These are phyloP conservation scores for Ceratobasidium sp. DNA, from an alignment of 1,284 basidiomycete species.

Conservation along the genomic window DNA sequence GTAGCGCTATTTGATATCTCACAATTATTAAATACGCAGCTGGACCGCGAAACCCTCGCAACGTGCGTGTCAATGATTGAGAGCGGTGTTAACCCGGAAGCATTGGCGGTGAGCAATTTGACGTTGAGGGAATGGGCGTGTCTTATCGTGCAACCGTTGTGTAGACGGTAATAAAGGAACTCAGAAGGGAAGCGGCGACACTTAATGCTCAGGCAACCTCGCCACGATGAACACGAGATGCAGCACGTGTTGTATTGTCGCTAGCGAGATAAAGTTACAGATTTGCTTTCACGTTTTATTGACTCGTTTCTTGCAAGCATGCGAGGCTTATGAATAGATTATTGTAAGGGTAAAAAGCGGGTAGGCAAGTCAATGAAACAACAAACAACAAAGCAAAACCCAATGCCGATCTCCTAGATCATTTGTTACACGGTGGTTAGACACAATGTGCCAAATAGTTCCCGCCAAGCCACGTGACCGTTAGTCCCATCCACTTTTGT, in stretches of 20 bases:
- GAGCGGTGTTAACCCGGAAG: constrained; percentile 83
- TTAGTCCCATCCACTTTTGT: constrained; percentile 2
- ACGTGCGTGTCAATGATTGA: constrained; percentile 86
- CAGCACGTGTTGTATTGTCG: too few relatives aligned
- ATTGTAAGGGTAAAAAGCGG: too few relatives aligned
- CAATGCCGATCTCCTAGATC: too few relatives aligned
- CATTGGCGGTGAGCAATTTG: constrained; percentile 70
- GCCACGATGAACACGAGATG: not conserved
- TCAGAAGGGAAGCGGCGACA: constrained; percentile 39
- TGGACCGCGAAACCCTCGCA: constrained; percentile 82
- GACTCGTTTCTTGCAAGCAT: not conserved
- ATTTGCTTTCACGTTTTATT: too few relatives aligned
- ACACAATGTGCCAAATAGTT: not conserved
- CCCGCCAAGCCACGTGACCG: constrained; percentile 23
- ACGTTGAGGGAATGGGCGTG: not conserved
- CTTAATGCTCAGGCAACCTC: constrained; percentile 13
- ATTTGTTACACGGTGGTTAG: too few relatives aligned
- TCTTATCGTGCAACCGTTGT: not conserved
- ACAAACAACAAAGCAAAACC: too few relatives aligned
- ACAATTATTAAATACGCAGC: constrained; percentile 78
- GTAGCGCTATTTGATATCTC: constrained; percentile 82
- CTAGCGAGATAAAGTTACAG: too few relatives aligned
- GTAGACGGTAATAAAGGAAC: constrained; percentile 38
- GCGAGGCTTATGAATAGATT: too few relatives aligned
- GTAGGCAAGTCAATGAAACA: not conserved